Evolutionary conservation across 768 basidiomycete genomes (phyloP).

Genomic region (Xerocomus potaroensis): DNA sequence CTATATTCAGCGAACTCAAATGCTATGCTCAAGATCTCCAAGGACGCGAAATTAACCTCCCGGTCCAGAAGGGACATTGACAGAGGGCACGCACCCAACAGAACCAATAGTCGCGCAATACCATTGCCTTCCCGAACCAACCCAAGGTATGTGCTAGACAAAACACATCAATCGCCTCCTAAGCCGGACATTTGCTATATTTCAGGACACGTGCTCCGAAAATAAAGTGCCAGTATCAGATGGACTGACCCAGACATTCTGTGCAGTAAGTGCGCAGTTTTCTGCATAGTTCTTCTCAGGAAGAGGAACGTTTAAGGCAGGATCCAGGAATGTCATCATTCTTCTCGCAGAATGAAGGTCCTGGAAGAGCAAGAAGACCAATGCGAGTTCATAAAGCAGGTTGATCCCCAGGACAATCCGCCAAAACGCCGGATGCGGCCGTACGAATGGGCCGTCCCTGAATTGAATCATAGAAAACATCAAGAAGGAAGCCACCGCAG

Average conservation of each 20-base stretch:
- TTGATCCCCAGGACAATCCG: slow-evolving; percentile 75
- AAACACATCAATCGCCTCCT: slow-evolving; percentile 85
- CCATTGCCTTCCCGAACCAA: slow-evolving; percentile 91
- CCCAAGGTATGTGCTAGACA: slow-evolving; percentile 81
- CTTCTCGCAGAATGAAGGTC: slow-evolving; percentile 70
- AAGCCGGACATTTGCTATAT: neutral
- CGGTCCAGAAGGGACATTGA: neutral
- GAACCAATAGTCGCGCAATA: slow-evolving; percentile 90
- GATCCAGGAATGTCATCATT: slow-evolving; percentile 80
- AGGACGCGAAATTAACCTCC: slow-evolving; percentile 9
- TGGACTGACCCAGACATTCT: slow-evolving; percentile 61
- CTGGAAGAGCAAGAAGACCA: slow-evolving; percentile 85
- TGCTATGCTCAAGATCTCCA: slow-evolving; percentile 78
- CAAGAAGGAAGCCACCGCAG: slow-evolving; percentile 69
- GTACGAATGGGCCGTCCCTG: slow-evolving; percentile 84
- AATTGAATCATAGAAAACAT: slow-evolving; percentile 85
- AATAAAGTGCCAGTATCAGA: too few species aligned
- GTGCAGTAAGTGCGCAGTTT: slow-evolving; percentile 60
- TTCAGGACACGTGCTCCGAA: slow-evolving; percentile 1
- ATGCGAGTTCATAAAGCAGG: slow-evolving; percentile 73
- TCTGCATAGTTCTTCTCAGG: slow-evolving; percentile 88
- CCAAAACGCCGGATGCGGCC: slow-evolving; percentile 88
- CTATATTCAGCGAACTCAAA: slow-evolving; percentile 90
- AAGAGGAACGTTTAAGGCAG: slow-evolving; percentile 62
- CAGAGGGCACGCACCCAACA: slow-evolving; percentile 63